A percentile compares a stretch with the other conserved stretches of the same genome.
Conservation (phyloP, 163 green algal genomes). For the Volvox carteri region DNA sequence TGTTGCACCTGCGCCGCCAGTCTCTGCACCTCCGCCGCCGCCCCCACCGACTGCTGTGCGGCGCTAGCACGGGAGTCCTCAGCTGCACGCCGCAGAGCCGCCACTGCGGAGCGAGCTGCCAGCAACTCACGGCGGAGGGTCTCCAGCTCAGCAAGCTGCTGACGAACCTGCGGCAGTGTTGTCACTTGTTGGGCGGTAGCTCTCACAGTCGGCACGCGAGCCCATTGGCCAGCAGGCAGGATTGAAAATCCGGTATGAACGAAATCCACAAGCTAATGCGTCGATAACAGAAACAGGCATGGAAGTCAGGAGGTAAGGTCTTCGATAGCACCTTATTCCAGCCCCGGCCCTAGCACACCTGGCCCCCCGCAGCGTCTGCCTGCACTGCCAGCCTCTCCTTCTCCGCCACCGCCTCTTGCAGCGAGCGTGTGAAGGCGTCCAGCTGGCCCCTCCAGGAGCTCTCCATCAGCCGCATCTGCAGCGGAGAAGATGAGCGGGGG, state of each 20-base stretch:
- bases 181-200: no score
- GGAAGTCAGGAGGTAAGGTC: no score
- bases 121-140: constrained; percentile 51
- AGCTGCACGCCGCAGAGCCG: constrained; percentile 30
- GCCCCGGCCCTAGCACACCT: constrained; percentile 31
- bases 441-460: constrained; percentile 43
- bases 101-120: constrained; percentile 22
- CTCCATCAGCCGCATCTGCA: constrained; percentile 56
- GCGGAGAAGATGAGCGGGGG: no score
- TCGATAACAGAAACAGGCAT: no score
- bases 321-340: not conserved
- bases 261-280: no score
- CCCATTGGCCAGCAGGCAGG: no score
- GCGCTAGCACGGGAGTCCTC: constrained; percentile 3
- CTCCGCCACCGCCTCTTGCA: constrained; percentile 31
- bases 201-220: no score
- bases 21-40: constrained; percentile 4
- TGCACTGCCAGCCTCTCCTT: constrained; percentile 53
- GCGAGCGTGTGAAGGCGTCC: constrained; percentile 36
- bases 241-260: no score
- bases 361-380: not conserved
- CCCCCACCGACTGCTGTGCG: not conserved
- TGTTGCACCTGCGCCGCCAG: constrained; percentile 21
- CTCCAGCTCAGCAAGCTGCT: constrained; percentile 54
- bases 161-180: not conserved